phyloP scores from a whole-genome alignment of 768 basidiomycete genomes.

The Trametes sanguinea region DNA sequence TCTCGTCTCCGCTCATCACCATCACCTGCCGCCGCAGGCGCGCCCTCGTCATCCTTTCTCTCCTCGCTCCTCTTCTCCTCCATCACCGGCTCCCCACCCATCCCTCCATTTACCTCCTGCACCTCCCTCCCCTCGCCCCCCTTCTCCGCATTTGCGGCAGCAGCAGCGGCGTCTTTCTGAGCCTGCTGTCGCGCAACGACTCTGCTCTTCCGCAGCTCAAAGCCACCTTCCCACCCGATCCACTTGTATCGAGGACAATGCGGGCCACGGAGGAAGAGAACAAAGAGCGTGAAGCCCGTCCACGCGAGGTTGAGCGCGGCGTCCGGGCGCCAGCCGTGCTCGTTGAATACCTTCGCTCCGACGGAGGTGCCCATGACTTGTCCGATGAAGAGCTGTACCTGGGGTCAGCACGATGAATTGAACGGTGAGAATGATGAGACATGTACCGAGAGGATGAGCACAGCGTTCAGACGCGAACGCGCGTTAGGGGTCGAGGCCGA shows the following conservation, averaged over 20 bases:
- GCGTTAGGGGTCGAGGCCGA: slow-evolving; percentile 15
- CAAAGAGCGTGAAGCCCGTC: slow-evolving; percentile 53
- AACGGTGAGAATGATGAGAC: neutral
- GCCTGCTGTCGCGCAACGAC: slow-evolving; percentile 7
- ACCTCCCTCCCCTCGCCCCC: neutral
- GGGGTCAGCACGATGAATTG: neutral
- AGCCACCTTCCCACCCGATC: slow-evolving; percentile 66
- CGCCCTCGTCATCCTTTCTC: neutral
- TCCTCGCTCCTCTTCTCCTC: slow-evolving; percentile 4
- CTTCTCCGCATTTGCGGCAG: neutral
- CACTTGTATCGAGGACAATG: slow-evolving; percentile 57
- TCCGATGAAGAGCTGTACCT: slow-evolving; percentile 60
- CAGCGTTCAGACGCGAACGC: slow-evolving; percentile 70
- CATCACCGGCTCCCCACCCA: neutral
- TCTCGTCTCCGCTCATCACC: neutral
- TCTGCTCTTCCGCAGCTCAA: slow-evolving; percentile 16
- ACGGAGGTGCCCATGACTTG: slow-evolving; percentile 83
- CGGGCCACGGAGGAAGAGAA: slow-evolving; percentile 70
- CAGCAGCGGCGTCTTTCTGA: neutral
- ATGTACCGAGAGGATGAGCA: slow-evolving; percentile 67
- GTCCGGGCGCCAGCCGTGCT: slow-evolving; percentile 69
- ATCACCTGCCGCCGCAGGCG: neutral
- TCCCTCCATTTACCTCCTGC: neutral
- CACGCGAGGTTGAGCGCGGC: slow-evolving; percentile 63
- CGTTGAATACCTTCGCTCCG: slow-evolving; percentile 69